Base-by-base conservation (phyloP, 139 green algal species). In the Chlorella sp. region DNA sequence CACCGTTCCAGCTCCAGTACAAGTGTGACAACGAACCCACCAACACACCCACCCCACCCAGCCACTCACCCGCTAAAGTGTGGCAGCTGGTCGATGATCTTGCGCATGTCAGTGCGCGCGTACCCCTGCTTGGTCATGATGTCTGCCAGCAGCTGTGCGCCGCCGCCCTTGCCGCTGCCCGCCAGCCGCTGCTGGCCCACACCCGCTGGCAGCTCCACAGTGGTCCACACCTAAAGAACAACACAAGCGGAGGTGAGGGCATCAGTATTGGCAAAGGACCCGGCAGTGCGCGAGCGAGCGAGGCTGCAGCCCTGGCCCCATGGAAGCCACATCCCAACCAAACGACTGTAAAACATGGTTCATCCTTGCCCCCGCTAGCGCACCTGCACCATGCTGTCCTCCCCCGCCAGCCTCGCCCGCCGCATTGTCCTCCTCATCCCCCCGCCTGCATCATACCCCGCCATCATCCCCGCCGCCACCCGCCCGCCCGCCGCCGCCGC, bases 31-130 rank as follows among this genome's bases (percentile, higher is more conserved):
- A 55, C 42, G 42, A 17, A 10, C 42, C 17, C 42, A 55, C n/a
- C n/a, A n/a, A n/a, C n/a, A n/a, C n/a, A n/a, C n/a, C n/a, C n/a
- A n/a, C n/a, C n/a, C n/a, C n/a, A n/a, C n/a, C n/a, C n/a, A n/a
- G n/a, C n/a, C 55, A 26, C 74, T 4, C 74, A 80, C 74, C 74
- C 69, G 1, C 4, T 20, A 31, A 80, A 73, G 14, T 74, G 68
- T 33, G 61, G 63, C 17, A 80, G 70, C 69, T 80, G 74, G 42
- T 33, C 35, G 34, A 76, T 59, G 20, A 80, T 63, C 26, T 72
- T 67, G 22, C 33, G 29, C 69, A 80, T 75, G 69, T 80, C 69
- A 59, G 33, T 61, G 32, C 70, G 31, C 10, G 31, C 59, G 29
- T 67, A 67, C 61, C 69, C 74, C 26, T 72, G 67, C 42, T 66